Percentiles rank a stretch among this genome's conserved stretches.
These are phyloP conservation scores for Emmonsiellopsis sp. DNA, from an alignment of 2,329 filamentous ascomycete genomes.

Conservation along the genomic window DNA sequence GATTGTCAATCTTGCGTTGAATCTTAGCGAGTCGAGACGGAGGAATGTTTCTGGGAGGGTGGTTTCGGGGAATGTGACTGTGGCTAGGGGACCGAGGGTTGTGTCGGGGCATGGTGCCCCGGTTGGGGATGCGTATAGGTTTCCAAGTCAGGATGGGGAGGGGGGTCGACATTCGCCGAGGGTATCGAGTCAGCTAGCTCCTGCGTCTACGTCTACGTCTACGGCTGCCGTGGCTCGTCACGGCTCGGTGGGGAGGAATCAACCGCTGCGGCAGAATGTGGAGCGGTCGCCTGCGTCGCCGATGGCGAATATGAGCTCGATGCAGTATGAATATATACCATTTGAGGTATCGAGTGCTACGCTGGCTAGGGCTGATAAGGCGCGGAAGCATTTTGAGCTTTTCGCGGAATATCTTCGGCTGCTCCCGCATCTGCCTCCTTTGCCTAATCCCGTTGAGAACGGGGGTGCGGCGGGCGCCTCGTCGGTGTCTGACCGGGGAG, in stretches of 20 bases:
- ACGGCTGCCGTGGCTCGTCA: background rate
- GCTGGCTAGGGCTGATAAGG: conserved; percentile 70
- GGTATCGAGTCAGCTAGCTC: background rate
- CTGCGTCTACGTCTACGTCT: background rate
- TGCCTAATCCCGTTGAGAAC: conserved; percentile 30
- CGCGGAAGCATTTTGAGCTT: conserved; percentile 75
- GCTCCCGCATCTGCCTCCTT: conserved; percentile 65
- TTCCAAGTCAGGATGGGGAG: background rate
- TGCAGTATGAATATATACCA: conserved; percentile 22
- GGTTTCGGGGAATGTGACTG: background rate
- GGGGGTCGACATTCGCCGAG: background rate
- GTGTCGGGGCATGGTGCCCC: background rate
- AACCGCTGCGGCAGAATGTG: background rate
- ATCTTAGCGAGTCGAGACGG: conserved; percentile 64
- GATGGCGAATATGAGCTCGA: conserved; percentile 14
- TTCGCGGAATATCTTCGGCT: conserved; percentile 74
- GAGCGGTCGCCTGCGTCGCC: background rate
- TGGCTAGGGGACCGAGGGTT: conserved; percentile 2
- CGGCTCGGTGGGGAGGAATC: background rate
- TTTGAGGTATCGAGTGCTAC: conserved; percentile 66
- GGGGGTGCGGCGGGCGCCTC: conserved; percentile 24
- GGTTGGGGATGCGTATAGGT: background rate
- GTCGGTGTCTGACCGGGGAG: conserved; percentile 12
- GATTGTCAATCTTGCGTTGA: conserved; percentile 87
- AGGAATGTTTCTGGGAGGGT: conserved; percentile 6